Evolutionary conservation across 768 basidiomycete genomes (phyloP).

Genomic region (Suillus weaverae): DNA sequence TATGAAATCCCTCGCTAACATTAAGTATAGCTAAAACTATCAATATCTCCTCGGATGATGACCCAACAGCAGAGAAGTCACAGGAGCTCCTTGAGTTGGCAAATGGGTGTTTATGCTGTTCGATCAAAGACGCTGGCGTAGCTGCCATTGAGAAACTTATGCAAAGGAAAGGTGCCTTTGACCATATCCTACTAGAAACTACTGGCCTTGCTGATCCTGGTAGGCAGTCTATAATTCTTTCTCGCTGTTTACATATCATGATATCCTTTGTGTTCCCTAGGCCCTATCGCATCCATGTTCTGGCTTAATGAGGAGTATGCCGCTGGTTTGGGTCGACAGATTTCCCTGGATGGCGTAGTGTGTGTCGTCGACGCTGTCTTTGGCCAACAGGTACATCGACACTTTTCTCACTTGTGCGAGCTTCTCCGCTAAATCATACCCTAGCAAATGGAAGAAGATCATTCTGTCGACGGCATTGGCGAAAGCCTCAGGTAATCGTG

Average conservation of each 20-base stretch:
- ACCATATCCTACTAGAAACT: slow-evolving; percentile 94
- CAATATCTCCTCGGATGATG: slow-evolving; percentile 69
- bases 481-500: slow-evolving; percentile 73
- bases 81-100: slow-evolving; percentile 91
- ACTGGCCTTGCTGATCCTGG: slow-evolving; percentile 97
- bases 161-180: slow-evolving; percentile 83
- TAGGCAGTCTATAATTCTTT: slow-evolving; percentile 27
- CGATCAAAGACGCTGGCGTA: slow-evolving; percentile 90
- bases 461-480: slow-evolving; percentile 61
- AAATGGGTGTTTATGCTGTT: slow-evolving; percentile 98
- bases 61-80: slow-evolving; percentile 61
- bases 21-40: slow-evolving; percentile 71
- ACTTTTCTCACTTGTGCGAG: background rate
- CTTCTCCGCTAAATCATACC: background rate
- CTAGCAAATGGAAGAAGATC: slow-evolving; percentile 87
- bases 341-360: slow-evolving; percentile 83
- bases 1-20: slow-evolving; percentile 5
- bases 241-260: background rate
- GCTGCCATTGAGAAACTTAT: slow-evolving; percentile 94
- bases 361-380: slow-evolving; percentile 92
- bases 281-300: slow-evolving; percentile 85
- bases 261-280: slow-evolving; percentile 38
- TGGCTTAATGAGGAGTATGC: slow-evolving; percentile 87
- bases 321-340: slow-evolving; percentile 64
- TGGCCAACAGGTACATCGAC: slow-evolving; percentile 50